Conservation (phyloP, 495 filamentous ascomycete species). For the Jackrogersella minutella region DNA sequence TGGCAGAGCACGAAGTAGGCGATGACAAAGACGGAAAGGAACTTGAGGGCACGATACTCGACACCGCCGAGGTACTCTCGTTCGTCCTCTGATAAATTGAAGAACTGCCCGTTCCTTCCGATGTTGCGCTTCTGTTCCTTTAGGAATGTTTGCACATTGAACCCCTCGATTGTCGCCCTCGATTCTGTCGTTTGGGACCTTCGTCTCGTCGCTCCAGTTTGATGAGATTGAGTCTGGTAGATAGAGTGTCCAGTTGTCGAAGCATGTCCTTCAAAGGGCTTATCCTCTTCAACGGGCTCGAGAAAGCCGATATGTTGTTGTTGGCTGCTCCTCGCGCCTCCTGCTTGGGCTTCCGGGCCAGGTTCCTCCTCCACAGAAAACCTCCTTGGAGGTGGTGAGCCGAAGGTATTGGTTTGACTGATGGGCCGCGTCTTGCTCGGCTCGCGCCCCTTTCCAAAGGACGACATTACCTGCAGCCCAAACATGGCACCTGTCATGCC, state of each 20-base stretch:
- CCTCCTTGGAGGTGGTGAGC: conserved; percentile 8
- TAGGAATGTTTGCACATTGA: conserved; percentile 41
- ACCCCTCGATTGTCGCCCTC: conserved; percentile 27
- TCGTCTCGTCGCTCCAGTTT: conserved; percentile 34
- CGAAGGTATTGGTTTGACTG: neutral
- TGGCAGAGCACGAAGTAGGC: conserved; percentile 73
- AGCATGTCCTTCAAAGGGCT: conserved; percentile 20
- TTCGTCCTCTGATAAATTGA: conserved; percentile 67
- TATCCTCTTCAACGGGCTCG: conserved; percentile 37
- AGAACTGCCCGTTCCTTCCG: conserved; percentile 73
- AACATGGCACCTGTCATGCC: conserved; percentile 45
- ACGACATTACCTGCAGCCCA: conserved; percentile 40
- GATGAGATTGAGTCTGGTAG: conserved; percentile 42
- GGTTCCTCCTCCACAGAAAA: conserved; percentile 16
- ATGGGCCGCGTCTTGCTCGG: conserved; percentile 22
- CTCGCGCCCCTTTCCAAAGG: conserved; percentile 33
- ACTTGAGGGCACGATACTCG: conserved; percentile 72
- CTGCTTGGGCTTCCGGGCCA: conserved; percentile 13
- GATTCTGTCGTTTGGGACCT: conserved; percentile 34
- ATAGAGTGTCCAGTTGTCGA: conserved; percentile 39
- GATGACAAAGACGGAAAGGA: conserved; percentile 71
- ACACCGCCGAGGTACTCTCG: conserved; percentile 72
- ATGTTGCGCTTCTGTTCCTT: conserved; percentile 49
- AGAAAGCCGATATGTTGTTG: conserved; percentile 41
- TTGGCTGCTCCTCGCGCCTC: conserved; percentile 1